A percentile compares a stretch with the other conserved stretches of the same genome.
phyloP scores from a whole-genome alignment of 1,284 basidiomycete species.

The Tylopilus sp. region DNA sequence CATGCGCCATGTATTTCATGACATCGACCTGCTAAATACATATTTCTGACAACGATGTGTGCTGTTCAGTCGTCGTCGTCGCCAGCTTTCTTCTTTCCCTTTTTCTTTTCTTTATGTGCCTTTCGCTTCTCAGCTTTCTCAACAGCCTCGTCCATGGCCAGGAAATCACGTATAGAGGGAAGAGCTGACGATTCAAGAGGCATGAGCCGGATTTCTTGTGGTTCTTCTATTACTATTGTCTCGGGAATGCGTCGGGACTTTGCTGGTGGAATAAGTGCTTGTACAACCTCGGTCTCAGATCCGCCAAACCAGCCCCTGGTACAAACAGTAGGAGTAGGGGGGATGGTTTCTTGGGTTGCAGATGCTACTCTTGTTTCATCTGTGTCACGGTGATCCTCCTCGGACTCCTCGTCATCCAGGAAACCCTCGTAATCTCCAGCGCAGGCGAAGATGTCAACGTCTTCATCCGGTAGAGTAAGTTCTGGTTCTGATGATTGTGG shows the following conservation, averaged over 20 bases:
- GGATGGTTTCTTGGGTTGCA: neutral
- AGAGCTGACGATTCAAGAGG: conserved; percentile 72
- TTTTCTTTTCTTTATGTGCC: conserved; percentile 75
- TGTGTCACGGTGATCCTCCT: conserved; percentile 21
- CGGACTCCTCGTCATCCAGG: conserved; percentile 52
- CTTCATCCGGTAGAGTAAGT: conserved; percentile 36
- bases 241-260: conserved; percentile 15
- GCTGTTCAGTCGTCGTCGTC: conserved; percentile 30
- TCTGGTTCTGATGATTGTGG: conserved; percentile 14
- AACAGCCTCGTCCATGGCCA: conserved; percentile 69
- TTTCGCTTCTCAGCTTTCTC: conserved; percentile 61
- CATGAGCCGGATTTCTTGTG: conserved; percentile 50
- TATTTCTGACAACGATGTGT: neutral
- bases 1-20: neutral
- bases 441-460: conserved; percentile 81
- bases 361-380: neutral
- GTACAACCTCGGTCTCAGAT: conserved; percentile 8
- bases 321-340: neutral
- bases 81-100: conserved; percentile 43
- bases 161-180: conserved; percentile 75
- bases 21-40: conserved; percentile 3
- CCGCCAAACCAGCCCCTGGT: conserved; percentile 27
- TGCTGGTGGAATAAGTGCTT: conserved; percentile 11
- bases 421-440: conserved; percentile 81
- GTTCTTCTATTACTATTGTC: conserved; percentile 40